These are phyloP conservation scores for Meripilus lineatus DNA, from an alignment of 1,284 basidiomycete species.

Conservation along the genomic window DNA sequence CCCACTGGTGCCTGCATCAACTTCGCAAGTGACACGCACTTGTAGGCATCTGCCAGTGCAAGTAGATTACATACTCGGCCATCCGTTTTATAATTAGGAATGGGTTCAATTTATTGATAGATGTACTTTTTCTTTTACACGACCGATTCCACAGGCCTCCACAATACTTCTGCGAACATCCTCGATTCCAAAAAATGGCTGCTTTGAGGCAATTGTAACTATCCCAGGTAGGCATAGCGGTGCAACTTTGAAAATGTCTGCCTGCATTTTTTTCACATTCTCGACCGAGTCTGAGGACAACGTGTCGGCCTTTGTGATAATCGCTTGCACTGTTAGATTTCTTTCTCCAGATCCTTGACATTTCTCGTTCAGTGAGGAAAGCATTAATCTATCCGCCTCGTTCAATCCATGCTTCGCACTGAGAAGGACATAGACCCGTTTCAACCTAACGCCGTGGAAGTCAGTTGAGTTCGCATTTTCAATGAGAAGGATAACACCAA, in stretches of 20 bases:
- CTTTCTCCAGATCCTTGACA: conserved; percentile 32
- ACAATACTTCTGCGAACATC: conserved; percentile 49
- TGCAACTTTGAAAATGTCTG: conserved; percentile 45
- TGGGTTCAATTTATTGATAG: no score
- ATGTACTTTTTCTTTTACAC: no score
- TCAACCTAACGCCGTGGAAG: conserved; percentile 42
- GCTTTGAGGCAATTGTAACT: conserved; percentile 47
- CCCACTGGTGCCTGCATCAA: no score
- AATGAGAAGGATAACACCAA: conserved; percentile 21
- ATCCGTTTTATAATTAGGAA: no score
- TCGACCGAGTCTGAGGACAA: conserved; percentile 24
- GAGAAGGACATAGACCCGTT: conserved; percentile 64
- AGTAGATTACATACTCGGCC: no score
- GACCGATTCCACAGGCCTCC: conserved; percentile 50
- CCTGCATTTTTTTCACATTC: conserved; percentile 25
- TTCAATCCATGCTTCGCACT: conserved; percentile 62
- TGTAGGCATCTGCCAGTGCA: no score
- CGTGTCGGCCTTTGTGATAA: conserved; percentile 67
- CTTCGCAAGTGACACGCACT: no score
- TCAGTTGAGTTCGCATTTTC: background rate
- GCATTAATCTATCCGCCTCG: conserved; percentile 54
- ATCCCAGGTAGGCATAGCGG: conserved; percentile 63
- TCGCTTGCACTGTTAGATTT: conserved; percentile 57
- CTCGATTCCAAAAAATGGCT: conserved; percentile 49
- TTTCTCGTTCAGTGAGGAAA: conserved; percentile 42